Base-by-base conservation (phyloP, 2,329 filamentous ascomycete genomes). In the Fusarium sp. region DNA sequence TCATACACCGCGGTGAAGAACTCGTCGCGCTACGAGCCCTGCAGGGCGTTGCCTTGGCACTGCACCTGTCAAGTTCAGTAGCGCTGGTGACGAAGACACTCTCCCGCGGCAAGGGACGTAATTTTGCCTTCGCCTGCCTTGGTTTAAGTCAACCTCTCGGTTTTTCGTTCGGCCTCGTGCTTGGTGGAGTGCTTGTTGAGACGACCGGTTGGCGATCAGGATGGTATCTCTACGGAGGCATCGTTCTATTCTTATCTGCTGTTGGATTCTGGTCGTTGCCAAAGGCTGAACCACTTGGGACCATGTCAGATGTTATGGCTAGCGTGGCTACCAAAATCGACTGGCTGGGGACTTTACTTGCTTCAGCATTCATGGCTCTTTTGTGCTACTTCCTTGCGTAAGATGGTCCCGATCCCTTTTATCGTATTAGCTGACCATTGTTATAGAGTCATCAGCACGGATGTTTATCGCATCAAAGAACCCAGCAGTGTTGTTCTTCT, bases 351-450 rank as follows among this genome's bases (percentile, higher is more conserved):
- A 83, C 83, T 1, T 23, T 80, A 1, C 78, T 88, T 4, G 82
- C 81, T 2, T 83, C 81, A 36, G 74, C 78, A 0, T 82, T 79
- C 18, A 76, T 88, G 62, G 83, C 81, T 1, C 73, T 85, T 53
- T 73, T 87, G 3, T 85, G 81, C 3, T 88, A 88, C 67, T 78
- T 84, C n/a, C 77, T 87, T n/a, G 83, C 83, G 83, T 84, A 71
- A 77, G 83, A 80, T 34, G 26, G 9, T 5, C 3, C 6, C 12
- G 11, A 37, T 10, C 41, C 13, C 33, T 3, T 13, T 7, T 41
- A 6, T 8, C 40, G 20, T 36, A 57, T 20, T 26, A 12, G 10
- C 58, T 71, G 16, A 72, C 41, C 6, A 1, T 15, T 1, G 2
- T 30, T 8, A 40, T 50, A 80, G 76, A 4, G 59, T 76, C 26